Percentiles rank a stretch among this genome's conserved stretches.
These are phyloP conservation scores for Pleurotus tuber-regium DNA, from an alignment of 768 basidiomycete genomes.

Conservation along the genomic window DNA sequence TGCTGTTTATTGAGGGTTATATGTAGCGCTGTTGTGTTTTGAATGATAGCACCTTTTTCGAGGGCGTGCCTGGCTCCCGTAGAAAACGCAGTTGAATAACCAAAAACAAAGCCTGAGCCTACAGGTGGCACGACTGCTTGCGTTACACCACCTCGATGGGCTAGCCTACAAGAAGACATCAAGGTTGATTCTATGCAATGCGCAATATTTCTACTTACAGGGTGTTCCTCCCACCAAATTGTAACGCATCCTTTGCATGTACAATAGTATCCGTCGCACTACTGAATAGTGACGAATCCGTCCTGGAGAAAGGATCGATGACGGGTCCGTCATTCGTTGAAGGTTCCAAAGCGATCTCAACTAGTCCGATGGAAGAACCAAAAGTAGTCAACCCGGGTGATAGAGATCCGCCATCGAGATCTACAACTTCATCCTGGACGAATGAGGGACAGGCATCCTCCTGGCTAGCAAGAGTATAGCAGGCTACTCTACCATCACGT, in stretches of 20 bases:
- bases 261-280: conserved; percentile 44
- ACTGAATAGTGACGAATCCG: conserved; percentile 35
- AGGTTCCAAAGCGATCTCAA: conserved; percentile 63
- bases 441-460: not conserved
- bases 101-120: conserved; percentile 53
- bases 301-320: conserved; percentile 44
- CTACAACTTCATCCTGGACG: conserved; percentile 29
- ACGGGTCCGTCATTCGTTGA: conserved; percentile 67
- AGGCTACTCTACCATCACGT: conserved; percentile 51
- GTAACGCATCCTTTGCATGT: conserved; percentile 62
- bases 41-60: conserved; percentile 60
- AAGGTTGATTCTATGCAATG: conserved; percentile 1
- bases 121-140: conserved; percentile 61
- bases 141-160: conserved; percentile 75
- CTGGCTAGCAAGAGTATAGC: conserved; percentile 23
- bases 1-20: conserved; percentile 38
- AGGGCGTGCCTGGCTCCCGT: conserved; percentile 59
- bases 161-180: conserved; percentile 43
- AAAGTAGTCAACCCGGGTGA: conserved; percentile 62
- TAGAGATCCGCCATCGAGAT: conserved; percentile 65
- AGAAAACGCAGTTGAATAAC: conserved; percentile 61
- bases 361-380: conserved; percentile 62
- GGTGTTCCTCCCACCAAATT: conserved; percentile 50
- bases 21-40: conserved; percentile 65
- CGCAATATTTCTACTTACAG: conserved; percentile 36